Evolutionary conservation across 2,329 filamentous ascomycete species (phyloP).

Genomic region (Berkeleyomyces basicola): DNA sequence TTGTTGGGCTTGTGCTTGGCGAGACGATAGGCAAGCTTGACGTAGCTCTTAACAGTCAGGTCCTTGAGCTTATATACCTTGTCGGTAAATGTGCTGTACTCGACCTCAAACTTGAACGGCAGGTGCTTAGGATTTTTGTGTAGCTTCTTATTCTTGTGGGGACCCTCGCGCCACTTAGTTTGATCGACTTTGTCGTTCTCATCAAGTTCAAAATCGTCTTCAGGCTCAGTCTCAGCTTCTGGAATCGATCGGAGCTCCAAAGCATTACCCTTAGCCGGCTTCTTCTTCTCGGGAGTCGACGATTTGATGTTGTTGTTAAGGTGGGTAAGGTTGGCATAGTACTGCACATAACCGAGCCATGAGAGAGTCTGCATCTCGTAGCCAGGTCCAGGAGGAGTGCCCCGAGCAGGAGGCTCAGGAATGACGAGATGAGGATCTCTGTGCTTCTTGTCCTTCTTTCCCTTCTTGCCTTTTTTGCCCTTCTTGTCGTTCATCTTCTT

Average conservation of each 20-base stretch:
- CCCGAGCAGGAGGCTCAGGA: slow-evolving; percentile 57
- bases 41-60: slow-evolving; percentile 66
- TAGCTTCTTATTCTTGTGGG: slow-evolving; percentile 41
- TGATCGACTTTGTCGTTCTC: slow-evolving; percentile 18
- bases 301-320: slow-evolving; percentile 55
- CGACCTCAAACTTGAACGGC: slow-evolving; percentile 58
- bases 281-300: slow-evolving; percentile 18
- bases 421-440: slow-evolving; percentile 45
- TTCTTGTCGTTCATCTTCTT: slow-evolving; percentile 20
- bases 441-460: slow-evolving; percentile 29
- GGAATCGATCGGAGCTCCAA: slow-evolving; percentile 7
- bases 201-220: slow-evolving; percentile 11
- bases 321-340: slow-evolving; percentile 81
- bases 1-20: slow-evolving; percentile 28
- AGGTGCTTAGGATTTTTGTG: slow-evolving; percentile 39
- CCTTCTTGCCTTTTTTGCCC: slow-evolving; percentile 22
- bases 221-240: not conserved
- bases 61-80: slow-evolving; percentile 59
- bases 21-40: slow-evolving; percentile 67
- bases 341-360: slow-evolving; percentile 69
- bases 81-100: slow-evolving; percentile 75
- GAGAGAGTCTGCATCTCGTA: slow-evolving; percentile 76
- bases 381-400: slow-evolving; percentile 64
- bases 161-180: slow-evolving; percentile 47
- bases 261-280: slow-evolving; percentile 1